phyloP scores from a whole-genome alignment of 148 eudicot species.

The Chenopodium quinoa region DNA sequence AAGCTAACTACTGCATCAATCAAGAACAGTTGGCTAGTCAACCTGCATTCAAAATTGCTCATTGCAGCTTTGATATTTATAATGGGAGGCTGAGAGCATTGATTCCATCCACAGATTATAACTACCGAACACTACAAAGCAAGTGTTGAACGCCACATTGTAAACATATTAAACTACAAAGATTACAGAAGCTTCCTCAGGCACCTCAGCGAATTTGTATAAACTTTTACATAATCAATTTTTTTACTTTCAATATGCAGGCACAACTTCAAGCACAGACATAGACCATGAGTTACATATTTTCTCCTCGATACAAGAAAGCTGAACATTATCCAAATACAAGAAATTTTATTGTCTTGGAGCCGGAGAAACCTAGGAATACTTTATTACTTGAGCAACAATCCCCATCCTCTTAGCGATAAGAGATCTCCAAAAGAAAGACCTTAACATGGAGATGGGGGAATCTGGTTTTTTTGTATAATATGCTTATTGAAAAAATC shows the following conservation, averaged over 20 bases:
- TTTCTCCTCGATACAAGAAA: neutral
- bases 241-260: neutral
- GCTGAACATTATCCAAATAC: too few relatives aligned
- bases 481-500: too few relatives aligned
- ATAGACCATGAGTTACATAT: neutral
- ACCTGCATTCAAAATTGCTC: neutral
- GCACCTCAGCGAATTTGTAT: neutral
- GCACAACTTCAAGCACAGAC: neutral
- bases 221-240: neutral
- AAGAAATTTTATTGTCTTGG: too few relatives aligned
- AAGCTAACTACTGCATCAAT: too few relatives aligned
- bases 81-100: neutral
- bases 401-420: too few relatives aligned
- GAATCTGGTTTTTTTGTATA: too few relatives aligned
- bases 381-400: too few relatives aligned
- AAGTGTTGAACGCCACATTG: neutral
- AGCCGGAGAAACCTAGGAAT: too few relatives aligned
- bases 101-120: neutral
- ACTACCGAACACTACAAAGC: neutral
- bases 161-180: neutral
- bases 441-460: too few relatives aligned
- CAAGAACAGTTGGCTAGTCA: neutral
- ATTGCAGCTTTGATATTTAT: neutral
- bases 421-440: too few relatives aligned
- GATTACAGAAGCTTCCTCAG: neutral